Conservation (phyloP, 257 asterid genomes). For the Lycium barbarum region DNA sequence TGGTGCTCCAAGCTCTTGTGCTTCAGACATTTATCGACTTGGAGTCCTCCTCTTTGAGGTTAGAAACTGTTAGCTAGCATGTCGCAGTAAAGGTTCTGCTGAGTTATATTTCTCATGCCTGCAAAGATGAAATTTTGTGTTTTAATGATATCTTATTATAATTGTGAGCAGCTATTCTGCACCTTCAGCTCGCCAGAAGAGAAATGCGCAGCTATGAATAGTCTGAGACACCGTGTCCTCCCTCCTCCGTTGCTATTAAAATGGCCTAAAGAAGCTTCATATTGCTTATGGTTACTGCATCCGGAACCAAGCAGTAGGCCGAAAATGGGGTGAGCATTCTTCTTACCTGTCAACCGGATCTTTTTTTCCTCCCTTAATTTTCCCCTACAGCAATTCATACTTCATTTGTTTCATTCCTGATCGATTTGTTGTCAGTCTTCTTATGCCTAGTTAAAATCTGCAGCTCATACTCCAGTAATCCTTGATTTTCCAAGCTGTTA, state of each 20-base stretch:
- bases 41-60: slow-evolving; percentile 98
- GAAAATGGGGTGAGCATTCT: slow-evolving; percentile 62
- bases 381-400: slow-evolving; percentile 21
- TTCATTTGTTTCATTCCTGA: slow-evolving; percentile 14
- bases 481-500: not conserved
- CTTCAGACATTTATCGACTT: slow-evolving; percentile 88
- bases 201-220: slow-evolving; percentile 79
- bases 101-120: not conserved
- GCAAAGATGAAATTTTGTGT: slow-evolving; percentile 21
- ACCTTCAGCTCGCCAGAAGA: slow-evolving; percentile 68
- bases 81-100: slow-evolving; percentile 9
- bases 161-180: slow-evolving; percentile 77
- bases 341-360: not conserved
- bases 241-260: slow-evolving; percentile 93
- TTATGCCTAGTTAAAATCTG: not conserved
- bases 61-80: slow-evolving; percentile 25
- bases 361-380: slow-evolving; percentile 10
- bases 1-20: slow-evolving; percentile 61
- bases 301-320: slow-evolving; percentile 92
- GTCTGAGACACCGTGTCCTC: slow-evolving; percentile 85
- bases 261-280: slow-evolving; percentile 99
- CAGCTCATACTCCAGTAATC: not conserved
- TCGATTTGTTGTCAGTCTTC: not conserved
- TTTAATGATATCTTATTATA: slow-evolving; percentile 27
- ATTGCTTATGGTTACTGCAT: slow-evolving; percentile 95